phyloP scores from a whole-genome alignment of 1,284 basidiomycete genomes.

The Omphalotus olearius region DNA sequence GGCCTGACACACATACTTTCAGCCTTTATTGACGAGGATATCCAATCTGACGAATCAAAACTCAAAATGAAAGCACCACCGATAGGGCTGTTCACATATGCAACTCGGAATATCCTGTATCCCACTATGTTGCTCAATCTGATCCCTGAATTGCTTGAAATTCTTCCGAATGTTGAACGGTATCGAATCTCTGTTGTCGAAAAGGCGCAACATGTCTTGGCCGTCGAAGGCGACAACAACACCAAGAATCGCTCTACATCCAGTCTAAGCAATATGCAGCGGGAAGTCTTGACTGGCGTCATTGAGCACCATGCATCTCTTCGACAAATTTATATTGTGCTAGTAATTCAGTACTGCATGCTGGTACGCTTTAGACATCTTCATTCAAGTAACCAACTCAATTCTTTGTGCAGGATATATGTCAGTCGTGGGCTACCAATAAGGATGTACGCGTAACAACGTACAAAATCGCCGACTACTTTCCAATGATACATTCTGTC shows the following conservation, averaged over 20 bases:
- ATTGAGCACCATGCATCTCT: neutral
- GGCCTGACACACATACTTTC: neutral
- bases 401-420: conserved; percentile 29
- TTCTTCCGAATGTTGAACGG: conserved; percentile 3
- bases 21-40: neutral
- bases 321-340: neutral
- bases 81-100: neutral
- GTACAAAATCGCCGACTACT: conserved; percentile 37
- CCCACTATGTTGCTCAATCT: neutral
- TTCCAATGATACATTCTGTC: conserved; percentile 14
- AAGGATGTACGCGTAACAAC: conserved; percentile 29
- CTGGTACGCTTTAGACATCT: neutral
- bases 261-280: neutral
- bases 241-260: neutral
- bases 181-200: neutral
- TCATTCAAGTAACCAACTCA: neutral
- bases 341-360: neutral
- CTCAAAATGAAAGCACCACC: neutral
- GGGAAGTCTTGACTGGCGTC: neutral
- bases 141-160: conserved; percentile 6
- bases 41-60: neutral
- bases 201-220: neutral
- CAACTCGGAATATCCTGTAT: conserved; percentile 4
- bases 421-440: conserved; percentile 30
- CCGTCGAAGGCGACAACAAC: neutral